Percentiles rank a stretch among this genome's conserved stretches.
phyloP scores from a whole-genome alignment of 805 yeast genomes.

The Yarrowia hollandica region DNA sequence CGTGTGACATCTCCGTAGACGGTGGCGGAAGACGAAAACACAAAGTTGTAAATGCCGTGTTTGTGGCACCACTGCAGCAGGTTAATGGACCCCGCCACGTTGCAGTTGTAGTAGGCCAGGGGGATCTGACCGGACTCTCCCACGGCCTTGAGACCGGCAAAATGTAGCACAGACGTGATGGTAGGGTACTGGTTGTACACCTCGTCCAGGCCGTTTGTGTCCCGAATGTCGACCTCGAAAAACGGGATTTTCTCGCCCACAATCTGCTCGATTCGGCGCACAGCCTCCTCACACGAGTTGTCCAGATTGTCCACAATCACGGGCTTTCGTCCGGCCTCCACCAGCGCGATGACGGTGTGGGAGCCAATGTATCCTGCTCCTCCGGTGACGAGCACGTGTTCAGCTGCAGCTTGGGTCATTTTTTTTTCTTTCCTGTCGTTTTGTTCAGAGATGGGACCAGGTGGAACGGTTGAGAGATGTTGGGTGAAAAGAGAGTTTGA shows the following conservation, averaged over 20 bases:
- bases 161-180: slow-evolving; percentile 66
- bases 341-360: slow-evolving; percentile 54
- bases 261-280: slow-evolving; percentile 53
- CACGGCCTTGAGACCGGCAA: slow-evolving; percentile 82
- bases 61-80: slow-evolving; percentile 55
- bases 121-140: slow-evolving; percentile 75
- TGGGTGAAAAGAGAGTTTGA: no score
- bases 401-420: slow-evolving; percentile 30
- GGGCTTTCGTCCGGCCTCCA: slow-evolving; percentile 60
- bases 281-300: slow-evolving; percentile 67
- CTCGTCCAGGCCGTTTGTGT: slow-evolving; percentile 48
- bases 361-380: slow-evolving; percentile 89
- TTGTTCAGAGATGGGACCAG: no score
- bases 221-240: slow-evolving; percentile 57
- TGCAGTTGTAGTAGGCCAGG: slow-evolving; percentile 64
- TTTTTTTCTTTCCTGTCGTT: no score
- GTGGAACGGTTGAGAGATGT: not conserved
- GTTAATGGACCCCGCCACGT: slow-evolving; percentile 62
- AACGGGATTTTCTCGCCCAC: slow-evolving; percentile 53
- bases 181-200: slow-evolving; percentile 51
- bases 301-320: slow-evolving; percentile 70
- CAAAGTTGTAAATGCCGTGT: slow-evolving; percentile 52
- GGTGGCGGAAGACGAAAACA: slow-evolving; percentile 78
- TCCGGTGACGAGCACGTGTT: slow-evolving; percentile 69
- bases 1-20: slow-evolving; percentile 81